These are phyloP conservation scores for Cyberlindnera euphorbiiphila DNA, from an alignment of 805 yeast species.

Conservation along the genomic window DNA sequence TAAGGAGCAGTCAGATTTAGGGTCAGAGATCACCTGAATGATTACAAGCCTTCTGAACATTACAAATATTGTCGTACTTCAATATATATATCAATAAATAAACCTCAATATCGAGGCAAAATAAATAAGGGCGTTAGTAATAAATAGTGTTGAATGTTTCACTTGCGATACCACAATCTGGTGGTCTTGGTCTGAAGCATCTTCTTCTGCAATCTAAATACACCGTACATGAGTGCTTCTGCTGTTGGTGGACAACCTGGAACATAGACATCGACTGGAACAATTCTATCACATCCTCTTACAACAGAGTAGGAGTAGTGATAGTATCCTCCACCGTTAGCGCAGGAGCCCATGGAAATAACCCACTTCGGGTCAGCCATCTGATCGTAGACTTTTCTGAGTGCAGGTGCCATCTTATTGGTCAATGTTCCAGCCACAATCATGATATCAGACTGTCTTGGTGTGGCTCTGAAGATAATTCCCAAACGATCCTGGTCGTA, in stretches of 20 bases:
- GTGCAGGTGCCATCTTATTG: conserved; percentile 90
- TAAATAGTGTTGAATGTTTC: conserved; percentile 7
- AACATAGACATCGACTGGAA: conserved; percentile 86
- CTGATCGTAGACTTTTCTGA: conserved; percentile 89
- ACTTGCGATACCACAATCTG: conserved; percentile 79
- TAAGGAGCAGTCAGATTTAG: no score
- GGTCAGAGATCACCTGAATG: no score
- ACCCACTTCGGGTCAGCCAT: conserved; percentile 97
- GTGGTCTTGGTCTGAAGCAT: conserved; percentile 79
- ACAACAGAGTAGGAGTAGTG: conserved; percentile 87
- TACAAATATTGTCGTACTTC: no score
- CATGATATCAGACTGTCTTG: conserved; percentile 89
- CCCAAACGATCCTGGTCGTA: conserved; percentile 92
- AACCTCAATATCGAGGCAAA: no score
- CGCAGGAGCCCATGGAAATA: conserved; percentile 91
- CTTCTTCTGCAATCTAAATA: conserved; percentile 84
- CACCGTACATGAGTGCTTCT: conserved; percentile 88
- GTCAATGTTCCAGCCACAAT: conserved; percentile 91
- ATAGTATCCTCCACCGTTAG: conserved; percentile 91
- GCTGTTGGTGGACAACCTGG: conserved; percentile 94
- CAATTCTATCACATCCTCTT: conserved; percentile 83
- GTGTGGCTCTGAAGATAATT: conserved; percentile 89
- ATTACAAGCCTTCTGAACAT: no score
- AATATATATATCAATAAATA: no score
- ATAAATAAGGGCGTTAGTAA: conserved; percentile 2